Evolutionary conservation across 805 yeast species (phyloP), one percentile per base, ranked within the genome.

Genomic region (Metschnikowia cubensis): DNA sequence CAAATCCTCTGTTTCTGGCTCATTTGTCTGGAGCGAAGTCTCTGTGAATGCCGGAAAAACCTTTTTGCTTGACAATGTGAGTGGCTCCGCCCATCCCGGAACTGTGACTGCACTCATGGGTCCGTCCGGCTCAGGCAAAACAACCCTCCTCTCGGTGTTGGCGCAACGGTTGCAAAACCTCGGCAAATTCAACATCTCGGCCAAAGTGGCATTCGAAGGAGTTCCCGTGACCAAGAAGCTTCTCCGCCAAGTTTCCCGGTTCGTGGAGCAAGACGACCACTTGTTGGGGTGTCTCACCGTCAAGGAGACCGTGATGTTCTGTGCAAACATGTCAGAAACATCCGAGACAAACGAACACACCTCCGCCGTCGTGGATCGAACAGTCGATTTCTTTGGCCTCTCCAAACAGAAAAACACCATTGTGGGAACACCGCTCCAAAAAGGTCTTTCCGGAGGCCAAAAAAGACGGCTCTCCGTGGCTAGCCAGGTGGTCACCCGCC

Each of bases 51-150:
- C 45, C 46, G 55, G 48, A 35, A 48, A 42, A 42, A 49, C 43
- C 35, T 37, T 31, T 35, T 15, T 52, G 10, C 47, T 52, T n/a
- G 47, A 52, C 3, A 22, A 47, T 31, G 53, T 52, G 18, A 49
- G 50, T 31, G 53, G 53, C 37, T 44, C 18, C 17, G 53, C 51
- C 13, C 17, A 21, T n/a, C 47, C 51, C 1, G 53, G 55, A 2
- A 47, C 53, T 14, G 48, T 89, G 29, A 75, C 88, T 64, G 95
- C 95, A 4, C 85, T 89, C 13, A 77, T 89, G 71, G 96, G 96
- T 2, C 92, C 95, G 0, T 84, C 91, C 0, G 96, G 96, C 0
- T 82, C 89, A 3, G 96, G 96, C 3, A 89, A 89, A 60, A 89
- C 96, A 0, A 87, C 96, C 0, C 62, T 89, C 45, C 69, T 89